Base-by-base conservation (phyloP, 2,329 filamentous ascomycete species). In the Cercospora sp. region DNA sequence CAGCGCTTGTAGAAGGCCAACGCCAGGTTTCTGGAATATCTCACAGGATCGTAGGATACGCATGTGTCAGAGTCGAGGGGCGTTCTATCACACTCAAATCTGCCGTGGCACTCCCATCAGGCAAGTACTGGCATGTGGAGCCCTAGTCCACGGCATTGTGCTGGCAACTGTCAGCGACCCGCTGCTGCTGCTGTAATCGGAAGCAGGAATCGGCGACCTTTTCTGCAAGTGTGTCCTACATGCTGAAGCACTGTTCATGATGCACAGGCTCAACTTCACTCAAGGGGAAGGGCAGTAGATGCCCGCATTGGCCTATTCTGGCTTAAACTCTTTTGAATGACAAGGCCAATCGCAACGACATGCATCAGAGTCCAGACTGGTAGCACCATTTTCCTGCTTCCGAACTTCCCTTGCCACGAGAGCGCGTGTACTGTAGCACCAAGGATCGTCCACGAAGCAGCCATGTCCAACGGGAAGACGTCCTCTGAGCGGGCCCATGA, bases 401-500 rank as follows among this genome's bases (percentile, higher is more conserved):
- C 34, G 28, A 8, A 18, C 12, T 49, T 18, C 21, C 24, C 43
- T 24, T 63, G 49, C 61, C 61, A 63, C 61, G 61, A 53, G 61
- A 28, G 43, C 49, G 40, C 34, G 62, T 64, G 62, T 24, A 26
- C n/a, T n/a, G 62, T 64, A 7, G 30, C 49, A 64, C 62, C 18
- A 49, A 26, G 18, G 40, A 24, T 21, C 43, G 57, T 13, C 37
- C 18, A 62, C 61, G 64, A 61, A 61, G 64, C 60, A 66, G 65
- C 65, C 59, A 63, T 63, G 65, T 66, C 34, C 49, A 24, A 66
- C 60, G 30, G 49, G 18, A 40, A 13, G 49, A 18, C 24, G 13
- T 58, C 16, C 26, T n/a, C 53, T 32, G 53, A 58, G 10, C 26
- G 26, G 21, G 37, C 37, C 37, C 16, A 9, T 43, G 37, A n/a